A percentile compares a stretch with the other conserved stretches of the same genome.
Conservation (phyloP, 148 eudicot genomes). For the Fagopyrum esculentum region DNA sequence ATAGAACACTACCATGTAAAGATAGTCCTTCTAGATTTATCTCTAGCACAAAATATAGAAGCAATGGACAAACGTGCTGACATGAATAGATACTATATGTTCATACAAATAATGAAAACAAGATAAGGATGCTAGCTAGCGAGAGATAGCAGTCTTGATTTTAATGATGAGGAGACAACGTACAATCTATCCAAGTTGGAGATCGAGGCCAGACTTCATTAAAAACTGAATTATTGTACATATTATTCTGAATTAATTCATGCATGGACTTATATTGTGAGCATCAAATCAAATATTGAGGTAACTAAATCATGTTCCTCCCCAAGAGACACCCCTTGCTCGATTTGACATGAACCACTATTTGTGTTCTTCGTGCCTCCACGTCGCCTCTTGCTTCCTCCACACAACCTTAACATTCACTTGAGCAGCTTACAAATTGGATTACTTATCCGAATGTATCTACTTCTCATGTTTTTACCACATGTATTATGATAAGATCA, state of each 20-base stretch:
- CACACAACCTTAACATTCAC: too few relatives aligned
- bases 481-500: too few relatives aligned
- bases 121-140: slow-evolving; percentile 2
- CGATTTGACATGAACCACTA: neutral
- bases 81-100: neutral
- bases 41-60: neutral
- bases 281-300: neutral
- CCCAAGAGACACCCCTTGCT: neutral
- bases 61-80: neutral
- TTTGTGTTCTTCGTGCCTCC: neutral
- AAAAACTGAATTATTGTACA: neutral
- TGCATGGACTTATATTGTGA: neutral
- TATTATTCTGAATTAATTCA: neutral
- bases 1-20: too few relatives aligned
- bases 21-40: too few relatives aligned
- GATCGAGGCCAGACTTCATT: neutral
- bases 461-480: too few relatives aligned
- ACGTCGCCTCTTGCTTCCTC: neutral
- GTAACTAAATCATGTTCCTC: neutral
- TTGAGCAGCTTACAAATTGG: too few relatives aligned
- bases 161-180: slow-evolving; percentile 2
- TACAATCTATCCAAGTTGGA: neutral
- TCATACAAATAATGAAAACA: neutral
- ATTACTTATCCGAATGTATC: too few relatives aligned
- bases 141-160: neutral